These are phyloP conservation scores for Hypericum androsaemum DNA, from an alignment of 345 rosid genomes.

Conservation along the genomic window DNA sequence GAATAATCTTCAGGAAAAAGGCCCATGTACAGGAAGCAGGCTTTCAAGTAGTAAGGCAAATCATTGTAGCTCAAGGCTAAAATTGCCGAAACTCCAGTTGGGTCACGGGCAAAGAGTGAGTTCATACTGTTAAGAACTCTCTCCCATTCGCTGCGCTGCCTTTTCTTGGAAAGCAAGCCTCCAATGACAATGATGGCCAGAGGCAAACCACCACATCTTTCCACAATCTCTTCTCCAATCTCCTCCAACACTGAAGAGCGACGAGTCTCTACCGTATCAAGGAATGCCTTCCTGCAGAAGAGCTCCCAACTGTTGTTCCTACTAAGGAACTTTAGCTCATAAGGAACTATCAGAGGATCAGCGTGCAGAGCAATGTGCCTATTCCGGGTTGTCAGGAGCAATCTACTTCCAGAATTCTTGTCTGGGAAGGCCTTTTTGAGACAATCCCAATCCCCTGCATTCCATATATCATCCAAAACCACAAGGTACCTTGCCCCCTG, in stretches of 20 bases:
- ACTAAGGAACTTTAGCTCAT: conserved; percentile 11
- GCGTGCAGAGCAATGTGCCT: conserved; percentile 14
- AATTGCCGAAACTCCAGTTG: conserved; percentile 17
- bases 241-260: conserved; percentile 18
- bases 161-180: conserved; percentile 21
- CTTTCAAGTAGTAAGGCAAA: conserved; percentile 20
- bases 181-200: conserved; percentile 24
- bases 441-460: conserved; percentile 14
- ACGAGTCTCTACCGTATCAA: not conserved
- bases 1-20: conserved; percentile 21
- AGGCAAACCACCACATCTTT: conserved; percentile 22
- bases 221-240: conserved; percentile 19
- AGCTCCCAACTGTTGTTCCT: conserved; percentile 19
- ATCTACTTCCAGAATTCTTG: conserved; percentile 17
- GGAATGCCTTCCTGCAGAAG: conserved; percentile 18
- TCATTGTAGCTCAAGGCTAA: conserved; percentile 25
- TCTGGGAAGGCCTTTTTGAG: conserved; percentile 16
- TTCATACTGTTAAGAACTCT: conserved; percentile 16
- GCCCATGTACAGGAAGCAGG: conserved; percentile 22
- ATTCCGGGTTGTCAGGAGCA: conserved; percentile 19
- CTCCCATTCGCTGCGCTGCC: conserved; percentile 17
- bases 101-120: conserved; percentile 15
- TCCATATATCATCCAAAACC: conserved; percentile 26
- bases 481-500: conserved; percentile 12
- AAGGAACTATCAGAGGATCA: conserved; percentile 11